Evolutionary conservation across 352 stramenopile genomes (phyloP).

Genomic region (Aphanomyces cochlioides): DNA sequence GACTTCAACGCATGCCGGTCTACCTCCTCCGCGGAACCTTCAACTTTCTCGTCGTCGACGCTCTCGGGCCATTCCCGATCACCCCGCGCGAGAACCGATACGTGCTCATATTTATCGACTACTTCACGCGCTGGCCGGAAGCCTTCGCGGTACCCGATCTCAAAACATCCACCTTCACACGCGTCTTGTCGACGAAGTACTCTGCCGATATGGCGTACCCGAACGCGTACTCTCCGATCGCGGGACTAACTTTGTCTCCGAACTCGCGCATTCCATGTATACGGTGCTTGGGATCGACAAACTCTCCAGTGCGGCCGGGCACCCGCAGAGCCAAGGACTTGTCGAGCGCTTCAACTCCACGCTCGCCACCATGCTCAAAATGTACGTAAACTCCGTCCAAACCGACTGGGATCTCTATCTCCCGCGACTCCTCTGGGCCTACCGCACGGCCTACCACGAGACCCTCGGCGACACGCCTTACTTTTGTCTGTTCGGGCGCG

Average conservation of each 20-base stretch:
- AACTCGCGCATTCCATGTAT: not conserved
- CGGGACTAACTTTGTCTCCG: not conserved
- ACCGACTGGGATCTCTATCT: not conserved
- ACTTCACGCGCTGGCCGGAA: not conserved
- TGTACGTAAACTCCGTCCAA: not conserved
- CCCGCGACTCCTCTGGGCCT: not conserved
- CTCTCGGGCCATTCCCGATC: not conserved
- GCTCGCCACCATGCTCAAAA: not conserved
- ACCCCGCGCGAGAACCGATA: not conserved
- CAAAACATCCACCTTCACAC: not conserved
- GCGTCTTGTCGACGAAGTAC: not conserved
- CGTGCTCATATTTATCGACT: not conserved
- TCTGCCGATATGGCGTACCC: not conserved
- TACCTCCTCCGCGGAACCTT: not conserved
- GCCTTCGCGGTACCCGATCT: not conserved
- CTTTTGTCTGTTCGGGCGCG: too few species aligned
- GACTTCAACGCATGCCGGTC: not conserved
- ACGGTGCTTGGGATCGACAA: not conserved
- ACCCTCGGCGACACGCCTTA: not conserved
- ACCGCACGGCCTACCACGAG: not conserved
- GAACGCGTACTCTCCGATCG: not conserved
- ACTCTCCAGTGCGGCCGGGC: not conserved
- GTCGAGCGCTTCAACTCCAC: not conserved
- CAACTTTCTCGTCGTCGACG: not conserved
- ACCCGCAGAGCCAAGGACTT: not conserved